These are phyloP conservation scores for Turritis glabra DNA, from an alignment of 345 rosid genomes.

Conservation along the genomic window DNA sequence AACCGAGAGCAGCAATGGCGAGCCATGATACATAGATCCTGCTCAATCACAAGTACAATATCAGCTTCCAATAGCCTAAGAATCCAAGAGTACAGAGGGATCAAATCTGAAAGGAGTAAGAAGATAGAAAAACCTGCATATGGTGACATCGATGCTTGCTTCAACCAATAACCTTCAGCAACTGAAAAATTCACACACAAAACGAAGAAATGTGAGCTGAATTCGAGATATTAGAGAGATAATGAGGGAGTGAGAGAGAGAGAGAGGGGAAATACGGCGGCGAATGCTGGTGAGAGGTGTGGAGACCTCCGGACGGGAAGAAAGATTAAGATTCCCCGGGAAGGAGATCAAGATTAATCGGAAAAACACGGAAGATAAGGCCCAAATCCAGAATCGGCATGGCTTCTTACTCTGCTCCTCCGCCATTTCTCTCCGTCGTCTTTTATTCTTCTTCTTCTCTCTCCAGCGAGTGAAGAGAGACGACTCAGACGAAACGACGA, in stretches of 20 bases:
- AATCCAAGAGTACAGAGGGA: background rate
- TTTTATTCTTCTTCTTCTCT: slow-evolving; percentile 8
- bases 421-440: slow-evolving; percentile 30
- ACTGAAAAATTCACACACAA: slow-evolving; percentile 46
- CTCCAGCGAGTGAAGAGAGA: slow-evolving; percentile 31
- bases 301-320: slow-evolving; percentile 93
- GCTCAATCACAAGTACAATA: slow-evolving; percentile 4
- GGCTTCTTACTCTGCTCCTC: slow-evolving; percentile 30
- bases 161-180: slow-evolving; percentile 97
- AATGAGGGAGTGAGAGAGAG: background rate
- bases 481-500: slow-evolving; percentile 29
- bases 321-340: slow-evolving; percentile 60
- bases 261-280: slow-evolving; percentile 61
- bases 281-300: slow-evolving; percentile 95
- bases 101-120: slow-evolving; percentile 29
- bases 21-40: slow-evolving; percentile 99
- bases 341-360: slow-evolving; percentile 59
- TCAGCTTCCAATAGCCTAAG: background rate
- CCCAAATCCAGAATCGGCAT: slow-evolving; percentile 59
- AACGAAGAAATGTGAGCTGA: background rate
- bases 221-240: background rate
- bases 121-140: slow-evolving; percentile 75
- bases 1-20: slow-evolving; percentile 76
- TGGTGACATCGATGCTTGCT: slow-evolving; percentile 88
- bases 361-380: slow-evolving; percentile 43